Base-by-base conservation (phyloP, 768 basidiomycete genomes). In the Tylopilus rubrobrunneus region DNA sequence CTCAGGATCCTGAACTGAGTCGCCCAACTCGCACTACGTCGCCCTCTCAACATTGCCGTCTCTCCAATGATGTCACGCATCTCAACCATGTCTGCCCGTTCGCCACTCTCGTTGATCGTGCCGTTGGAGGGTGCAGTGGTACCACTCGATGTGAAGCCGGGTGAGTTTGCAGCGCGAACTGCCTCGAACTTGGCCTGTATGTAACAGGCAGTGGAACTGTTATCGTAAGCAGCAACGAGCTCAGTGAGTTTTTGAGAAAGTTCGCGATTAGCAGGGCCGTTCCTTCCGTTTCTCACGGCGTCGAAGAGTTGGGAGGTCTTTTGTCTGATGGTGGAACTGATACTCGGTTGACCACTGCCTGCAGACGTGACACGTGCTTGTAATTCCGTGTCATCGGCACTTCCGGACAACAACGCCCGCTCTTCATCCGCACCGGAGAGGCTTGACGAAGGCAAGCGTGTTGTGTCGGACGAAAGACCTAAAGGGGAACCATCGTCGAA, bases 1-100 rank as follows among this genome's bases (percentile, higher is more conserved):
- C 93, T 97, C 67, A 99, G 73, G 52, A 98, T 95, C 67, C 82
- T 81, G 65, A 99, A 98, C 74, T 99, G 97, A 17, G 89, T 95
- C 41, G 76, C 77, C 82, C 86, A 93, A 57, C 81, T 87, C 7
- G 96, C 97, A 51, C 92, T 80, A 70, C 87, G 84, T 61, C 85
- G 74, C 15, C 87, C 87, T 48, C 86, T 71, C 65, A 93, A 68
- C 54, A 89, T 62, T 48, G 77, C 73, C 36, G 82, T 88, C 71
- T 92, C 89, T 27, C 80, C 73, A 27, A 76, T 78, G 0, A 88
- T 83, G 67, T 93, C 88, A 2, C 83, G 84, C 53, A 85, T 71
- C 56, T 83, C 74, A 39, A 46, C 72, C 60, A 56, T 74, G 27
- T 76, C 39, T 49, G 68, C 47, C 51, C 68, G 43, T 62, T 66